Percentiles rank a stretch among this genome's conserved stretches.
phyloP scores from a whole-genome alignment of 2,329 filamentous ascomycete genomes.

The Metarhizium anisopliae region DNA sequence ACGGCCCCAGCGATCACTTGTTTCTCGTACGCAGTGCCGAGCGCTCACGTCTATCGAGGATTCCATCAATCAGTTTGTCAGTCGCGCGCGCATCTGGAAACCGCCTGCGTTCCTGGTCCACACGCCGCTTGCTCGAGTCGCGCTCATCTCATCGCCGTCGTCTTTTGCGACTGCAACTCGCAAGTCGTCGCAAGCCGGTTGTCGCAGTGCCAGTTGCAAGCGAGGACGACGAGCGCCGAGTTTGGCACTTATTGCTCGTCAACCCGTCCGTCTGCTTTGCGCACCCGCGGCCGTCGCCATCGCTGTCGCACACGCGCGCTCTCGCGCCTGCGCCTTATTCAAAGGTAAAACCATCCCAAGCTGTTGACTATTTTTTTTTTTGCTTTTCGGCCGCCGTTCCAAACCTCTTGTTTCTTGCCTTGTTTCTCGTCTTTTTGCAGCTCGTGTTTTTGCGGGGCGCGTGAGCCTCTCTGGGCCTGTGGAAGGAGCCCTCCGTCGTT shows the following conservation, averaged over 20 bases:
- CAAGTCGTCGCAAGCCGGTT: not conserved
- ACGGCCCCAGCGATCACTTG: constrained; percentile 5
- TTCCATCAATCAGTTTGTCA: not conserved
- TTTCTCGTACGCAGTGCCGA: not conserved
- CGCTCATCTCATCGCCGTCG: constrained; percentile 5
- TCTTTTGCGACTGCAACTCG: not conserved
- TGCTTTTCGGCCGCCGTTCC: not conserved
- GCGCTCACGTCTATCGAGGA: not conserved
- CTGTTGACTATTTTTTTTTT: not conserved
- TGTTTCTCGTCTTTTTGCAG: not conserved
- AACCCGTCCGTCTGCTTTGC: not conserved
- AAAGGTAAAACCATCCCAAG: constrained; percentile 6
- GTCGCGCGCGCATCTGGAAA: constrained; percentile 4
- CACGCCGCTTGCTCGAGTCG: not conserved
- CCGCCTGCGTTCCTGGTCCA: constrained; percentile 3
- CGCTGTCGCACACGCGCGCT: constrained; percentile 9
- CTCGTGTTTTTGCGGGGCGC: not conserved
- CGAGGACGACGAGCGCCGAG: not conserved
- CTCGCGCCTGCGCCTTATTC: constrained; percentile 6
- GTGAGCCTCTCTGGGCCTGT: too few species aligned
- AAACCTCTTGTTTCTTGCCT: not conserved
- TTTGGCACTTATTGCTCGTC: constrained; percentile 1
- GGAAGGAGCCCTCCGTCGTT: not conserved
- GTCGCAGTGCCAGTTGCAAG: constrained; percentile 3
- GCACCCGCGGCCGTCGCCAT: constrained; percentile 6